Percentiles rank a stretch among this genome's conserved stretches.
These are phyloP conservation scores for Leishmania guyanensis DNA, from an alignment of 208 protist species.

Conservation along the genomic window DNA sequence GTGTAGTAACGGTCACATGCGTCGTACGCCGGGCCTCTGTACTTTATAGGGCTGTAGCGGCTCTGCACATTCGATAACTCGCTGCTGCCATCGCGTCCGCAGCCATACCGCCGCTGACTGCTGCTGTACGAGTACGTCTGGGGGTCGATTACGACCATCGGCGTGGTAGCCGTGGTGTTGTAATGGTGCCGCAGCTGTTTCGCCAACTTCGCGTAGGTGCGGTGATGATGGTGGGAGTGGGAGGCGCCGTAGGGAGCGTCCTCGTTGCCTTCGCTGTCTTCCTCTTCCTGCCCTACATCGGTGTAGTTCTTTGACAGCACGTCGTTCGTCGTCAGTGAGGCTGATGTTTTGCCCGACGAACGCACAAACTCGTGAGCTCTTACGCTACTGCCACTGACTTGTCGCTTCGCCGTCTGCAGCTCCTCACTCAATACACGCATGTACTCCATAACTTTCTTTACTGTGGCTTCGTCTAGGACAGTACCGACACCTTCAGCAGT, in stretches of 20 bases:
- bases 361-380: conserved; percentile 3
- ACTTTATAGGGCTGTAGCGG: conserved; percentile 44
- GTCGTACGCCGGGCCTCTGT: conserved; percentile 36
- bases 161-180: conserved; percentile 7
- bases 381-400: not conserved
- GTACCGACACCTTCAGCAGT: not conserved
- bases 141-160: conserved; percentile 33
- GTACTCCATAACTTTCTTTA: conserved; percentile 56
- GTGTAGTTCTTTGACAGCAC: not conserved
- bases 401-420: conserved; percentile 36
- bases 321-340: not conserved
- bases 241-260: not conserved
- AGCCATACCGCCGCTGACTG: not conserved
- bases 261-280: not conserved
- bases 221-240: not conserved
- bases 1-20: conserved; percentile 38
- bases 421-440: conserved; percentile 70
- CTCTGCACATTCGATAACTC: not conserved
- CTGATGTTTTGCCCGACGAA: conserved; percentile 2
- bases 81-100: too few species aligned
- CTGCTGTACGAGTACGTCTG: conserved; percentile 14
- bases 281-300: not conserved
- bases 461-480: conserved; percentile 35
- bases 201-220: conserved; percentile 17
- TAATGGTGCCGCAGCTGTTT: conserved; percentile 32